Evolutionary conservation across 2,329 filamentous ascomycete genomes (phyloP), one percentile per base, ranked within the genome.

Genomic region (Trichophyton equinum): DNA sequence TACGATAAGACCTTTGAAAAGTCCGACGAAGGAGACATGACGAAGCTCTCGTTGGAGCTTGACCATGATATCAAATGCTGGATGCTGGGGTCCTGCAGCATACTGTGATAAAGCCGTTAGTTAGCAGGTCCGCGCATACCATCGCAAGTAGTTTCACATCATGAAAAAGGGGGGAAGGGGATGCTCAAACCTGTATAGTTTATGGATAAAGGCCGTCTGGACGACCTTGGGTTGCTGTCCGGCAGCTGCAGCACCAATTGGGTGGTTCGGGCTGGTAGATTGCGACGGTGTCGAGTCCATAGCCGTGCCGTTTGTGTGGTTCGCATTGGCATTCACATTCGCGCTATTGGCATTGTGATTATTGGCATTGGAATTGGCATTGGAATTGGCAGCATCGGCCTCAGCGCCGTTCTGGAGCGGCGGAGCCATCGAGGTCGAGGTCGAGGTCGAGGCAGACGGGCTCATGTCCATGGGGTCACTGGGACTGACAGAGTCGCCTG

Each of bases 1-100:
- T 83, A 96, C 92, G 94, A 90, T 71, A 99, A 80, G 59, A 97
- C 94, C 81, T 96, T 97, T 65, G 92, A 96, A 73, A 99, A 99
- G 73, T 97, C 94, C 69, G 89, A 89, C 7, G 91, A 95, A 15
- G 94, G 94, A 22, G 91, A 96, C 90, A 99, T 97, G 70, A 99
- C 91, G 73, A 99, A 99, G 76, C 94, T 97, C 73, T 99, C 94
- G 63, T 91, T 91, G 58, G 88, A 88, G 67, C 80, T 85, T 1
- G 92, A 95, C 94, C 94, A 99, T 7, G 92, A 95, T 70, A 99
- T 99, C 64, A 99, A 79, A 74, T 97, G 91, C 69, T 94, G 88
- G 64, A 99, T 99, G 68, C 81, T 87, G 40, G 85, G 85, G 72
- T 99, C 94, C 74, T 99, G 94, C 64, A 99, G 80, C 94, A 99